A percentile compares a stretch with the other conserved stretches of the same genome.
phyloP scores from a whole-genome alignment of 352 stramenopile genomes.

The Phytophthora macrochlamydospora region DNA sequence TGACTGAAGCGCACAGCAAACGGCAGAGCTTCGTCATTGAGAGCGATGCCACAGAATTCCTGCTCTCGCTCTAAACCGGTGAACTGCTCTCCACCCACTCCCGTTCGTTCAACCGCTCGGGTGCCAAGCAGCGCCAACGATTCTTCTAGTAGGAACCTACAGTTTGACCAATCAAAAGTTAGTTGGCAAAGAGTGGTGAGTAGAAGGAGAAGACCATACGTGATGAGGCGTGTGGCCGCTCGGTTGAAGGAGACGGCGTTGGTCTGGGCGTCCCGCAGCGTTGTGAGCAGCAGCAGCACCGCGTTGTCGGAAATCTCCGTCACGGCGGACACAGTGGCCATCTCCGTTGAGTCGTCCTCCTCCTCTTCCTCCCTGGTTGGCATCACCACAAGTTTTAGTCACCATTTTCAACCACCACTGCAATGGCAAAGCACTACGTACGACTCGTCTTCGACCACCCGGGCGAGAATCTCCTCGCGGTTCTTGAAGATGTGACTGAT shows the following conservation, averaged over 20 bases:
- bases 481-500: conserved; percentile 57
- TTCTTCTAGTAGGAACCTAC: conserved; percentile 7
- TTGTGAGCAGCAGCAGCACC: conserved; percentile 1
- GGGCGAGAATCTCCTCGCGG: conserved; percentile 39
- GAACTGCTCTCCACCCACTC: conserved; percentile 1
- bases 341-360: background rate
- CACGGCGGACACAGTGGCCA: background rate
- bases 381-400: background rate
- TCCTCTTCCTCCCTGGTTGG: background rate
- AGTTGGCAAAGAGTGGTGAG: too few species aligned
- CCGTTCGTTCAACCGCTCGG: background rate
- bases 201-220: background rate
- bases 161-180: too few species aligned
- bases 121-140: background rate
- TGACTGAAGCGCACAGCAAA: background rate
- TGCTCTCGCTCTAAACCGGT: background rate
- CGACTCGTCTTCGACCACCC: background rate
- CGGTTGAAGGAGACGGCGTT: background rate
- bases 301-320: background rate
- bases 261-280: background rate
- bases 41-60: conserved; percentile 4
- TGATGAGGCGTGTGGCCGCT: background rate
- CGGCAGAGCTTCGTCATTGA: conserved; percentile 1
- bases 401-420: too few species aligned
- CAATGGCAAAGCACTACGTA: background rate